Conservation (phyloP, 129 eudicot genomes). For the Apium graveolens region DNA sequence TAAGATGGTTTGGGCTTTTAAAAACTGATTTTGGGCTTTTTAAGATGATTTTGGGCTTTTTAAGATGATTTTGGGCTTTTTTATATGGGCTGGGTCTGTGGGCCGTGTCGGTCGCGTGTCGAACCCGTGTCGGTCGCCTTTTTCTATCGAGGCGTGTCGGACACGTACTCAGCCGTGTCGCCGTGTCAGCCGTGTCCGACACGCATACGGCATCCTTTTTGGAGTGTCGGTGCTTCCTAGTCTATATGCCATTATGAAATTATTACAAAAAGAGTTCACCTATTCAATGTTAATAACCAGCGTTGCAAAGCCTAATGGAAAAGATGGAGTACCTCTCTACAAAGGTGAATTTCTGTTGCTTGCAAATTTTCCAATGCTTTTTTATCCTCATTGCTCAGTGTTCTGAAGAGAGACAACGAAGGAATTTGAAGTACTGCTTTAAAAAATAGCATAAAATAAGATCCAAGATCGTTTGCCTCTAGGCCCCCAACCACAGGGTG, state of each 20-base stretch:
- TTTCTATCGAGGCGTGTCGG: too few relatives aligned
- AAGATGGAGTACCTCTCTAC: slow-evolving; percentile 50
- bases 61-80: too few relatives aligned
- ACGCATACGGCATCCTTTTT: too few relatives aligned
- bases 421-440: slow-evolving; percentile 66
- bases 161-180: too few relatives aligned
- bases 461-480: slow-evolving; percentile 85
- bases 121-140: too few relatives aligned
- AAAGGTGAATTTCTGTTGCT: slow-evolving; percentile 65
- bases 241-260: not conserved
- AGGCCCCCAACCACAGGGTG: slow-evolving; percentile 43
- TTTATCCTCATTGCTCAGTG: slow-evolving; percentile 65
- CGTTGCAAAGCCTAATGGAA: not conserved
- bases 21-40: too few relatives aligned
- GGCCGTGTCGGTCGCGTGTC: too few relatives aligned
- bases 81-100: too few relatives aligned
- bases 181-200: too few relatives aligned
- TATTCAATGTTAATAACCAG: not conserved
- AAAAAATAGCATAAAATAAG: slow-evolving; percentile 72
- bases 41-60: too few relatives aligned
- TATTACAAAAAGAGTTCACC: not conserved
- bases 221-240: too few relatives aligned
- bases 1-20: too few relatives aligned
- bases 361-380: slow-evolving; percentile 69
- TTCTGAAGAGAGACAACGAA: slow-evolving; percentile 71